Base-by-base conservation (phyloP, 192 early-diverging fungal species). In the Phycomyces blakesleeanus region DNA sequence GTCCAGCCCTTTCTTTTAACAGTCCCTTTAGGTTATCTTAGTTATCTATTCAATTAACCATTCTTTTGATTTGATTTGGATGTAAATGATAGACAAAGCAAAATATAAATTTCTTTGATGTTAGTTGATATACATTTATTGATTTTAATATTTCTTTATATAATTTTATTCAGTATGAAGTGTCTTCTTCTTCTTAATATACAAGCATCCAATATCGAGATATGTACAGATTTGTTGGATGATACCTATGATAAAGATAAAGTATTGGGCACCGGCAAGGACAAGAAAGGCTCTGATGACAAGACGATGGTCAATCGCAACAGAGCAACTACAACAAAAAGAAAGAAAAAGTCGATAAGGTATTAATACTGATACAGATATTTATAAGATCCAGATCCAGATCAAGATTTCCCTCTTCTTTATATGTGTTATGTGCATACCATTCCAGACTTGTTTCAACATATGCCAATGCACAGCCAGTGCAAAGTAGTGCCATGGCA, bases 131-230 rank as follows among this genome's bases (percentile, higher is more conserved):
- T n/a, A n/a, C n/a, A n/a, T 26, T 55, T 27, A 55, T 11, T 55
- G 6, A 27, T 16, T 6, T 41, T 2, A 38, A 39, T 40, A 20
- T 21, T 38, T 39, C 38, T 34, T 27, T 57, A 39, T 27, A 57
- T 57, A 11, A 14, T 37, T 40, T 55, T 55, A 26, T 55, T 55
- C 53, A 40, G 16, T 27, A 57, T 57, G 14, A 57, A 57, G 5
- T 56, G 66, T 64, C 61, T 80, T 71, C 72, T 81, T 82, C 69
- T 87, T 81, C 73, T 91, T 91, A 69, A 92, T 92, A 39, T 85
- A 83, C 47, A 92, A 76, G 59, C 90, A 92, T 68, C 85, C 85
- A 65, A 92, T 92, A 62, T 92, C 88, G 55, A 92, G 80, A 68
- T 82, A 87, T 27, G 78, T 67, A 72, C 90, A 92, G 34, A 92